phyloP scores from a whole-genome alignment of 2,329 filamentous ascomycete genomes.

The Clarireedia paspali region DNA sequence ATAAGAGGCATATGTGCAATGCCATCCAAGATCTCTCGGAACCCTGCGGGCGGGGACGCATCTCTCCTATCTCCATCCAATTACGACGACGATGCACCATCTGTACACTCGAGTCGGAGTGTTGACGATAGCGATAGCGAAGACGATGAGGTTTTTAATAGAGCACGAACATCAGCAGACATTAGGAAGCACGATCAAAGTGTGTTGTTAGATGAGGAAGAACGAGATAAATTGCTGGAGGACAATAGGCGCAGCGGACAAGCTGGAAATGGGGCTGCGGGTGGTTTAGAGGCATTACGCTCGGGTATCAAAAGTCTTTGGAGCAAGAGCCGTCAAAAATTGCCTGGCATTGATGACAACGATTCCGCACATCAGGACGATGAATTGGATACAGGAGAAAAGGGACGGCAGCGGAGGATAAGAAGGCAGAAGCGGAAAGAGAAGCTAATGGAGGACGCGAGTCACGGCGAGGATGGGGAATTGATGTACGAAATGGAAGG shows the following conservation, averaged over 20 bases:
- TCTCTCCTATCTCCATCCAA: constrained; percentile 25
- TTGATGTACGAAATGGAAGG: constrained; percentile 87
- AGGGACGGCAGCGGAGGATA: constrained; percentile 42
- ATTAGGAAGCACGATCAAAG: constrained; percentile 61
- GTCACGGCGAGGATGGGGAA: constrained; percentile 60
- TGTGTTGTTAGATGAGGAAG: constrained; percentile 70
- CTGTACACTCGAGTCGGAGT: constrained; percentile 53
- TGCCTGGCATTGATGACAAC: constrained; percentile 26
- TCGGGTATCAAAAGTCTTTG: constrained; percentile 35
- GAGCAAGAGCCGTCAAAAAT: constrained; percentile 23
- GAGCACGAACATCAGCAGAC: constrained; percentile 61
- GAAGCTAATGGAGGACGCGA: constrained; percentile 43
- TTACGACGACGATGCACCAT: constrained; percentile 48
- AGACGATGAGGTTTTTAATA: constrained; percentile 60
- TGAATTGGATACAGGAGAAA: background rate
- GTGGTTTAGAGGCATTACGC: constrained; percentile 20
- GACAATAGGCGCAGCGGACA: constrained; percentile 40
- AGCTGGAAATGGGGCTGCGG: constrained; percentile 18
- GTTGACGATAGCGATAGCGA: constrained; percentile 72
- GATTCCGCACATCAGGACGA: background rate
- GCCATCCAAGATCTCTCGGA: constrained; percentile 1
- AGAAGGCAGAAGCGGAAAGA: constrained; percentile 43
- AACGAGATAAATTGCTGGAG: constrained; percentile 53
- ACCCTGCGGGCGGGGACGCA: constrained; percentile 11
- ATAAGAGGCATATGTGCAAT: constrained; percentile 1